Base-by-base conservation (phyloP, 2,329 filamentous ascomycete species). In the Westerdykella ornata region DNA sequence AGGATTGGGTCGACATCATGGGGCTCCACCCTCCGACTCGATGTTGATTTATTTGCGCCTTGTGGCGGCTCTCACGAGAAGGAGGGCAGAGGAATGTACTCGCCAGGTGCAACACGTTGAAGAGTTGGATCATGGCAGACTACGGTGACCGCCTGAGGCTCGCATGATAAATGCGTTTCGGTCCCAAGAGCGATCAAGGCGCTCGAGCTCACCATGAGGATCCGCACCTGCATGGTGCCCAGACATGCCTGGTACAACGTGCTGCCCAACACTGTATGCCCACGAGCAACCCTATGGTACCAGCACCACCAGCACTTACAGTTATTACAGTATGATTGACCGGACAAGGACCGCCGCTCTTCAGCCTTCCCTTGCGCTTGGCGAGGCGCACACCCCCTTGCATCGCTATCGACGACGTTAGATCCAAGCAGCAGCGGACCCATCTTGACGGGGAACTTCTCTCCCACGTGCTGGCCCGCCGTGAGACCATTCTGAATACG, bases 391-490 rank as follows among this genome's bases (percentile, higher is more conserved):
- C 35, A 18, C 65, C 63, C 17, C 52, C 62, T 30, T 57, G 57
- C 26, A 45, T 68, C 37, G 68, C 63, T 20, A 62, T 72, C 35
- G 59, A 67, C 16, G 67, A 72, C 55, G 58, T 58, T 32, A 64
- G 64, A 18, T 62, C 60, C 5, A 53, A 60, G 14, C 42, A 59
- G 20, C 59, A 66, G 39, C 57, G 60, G 30, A 69, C 64, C 1
- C 66, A 73, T 49, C 36, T 67, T 1, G 22, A n/a, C n/a, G n/a
- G n/a, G n/a, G 65, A 72, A 39, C 58, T 74, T 3, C 57, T 74
- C 12, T 65, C 63, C 14, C 69, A 74, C 49, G 66, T 72, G 7
- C 53, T 74, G 7, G 59, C 59, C 13, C 56, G 72, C n/a, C 68
- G 70, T 7, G 52, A 67, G 35, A 54, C 57, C 8, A 47, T 73